phyloP scores from a whole-genome alignment of 345 rosid species.

The Syzygium grande region DNA sequence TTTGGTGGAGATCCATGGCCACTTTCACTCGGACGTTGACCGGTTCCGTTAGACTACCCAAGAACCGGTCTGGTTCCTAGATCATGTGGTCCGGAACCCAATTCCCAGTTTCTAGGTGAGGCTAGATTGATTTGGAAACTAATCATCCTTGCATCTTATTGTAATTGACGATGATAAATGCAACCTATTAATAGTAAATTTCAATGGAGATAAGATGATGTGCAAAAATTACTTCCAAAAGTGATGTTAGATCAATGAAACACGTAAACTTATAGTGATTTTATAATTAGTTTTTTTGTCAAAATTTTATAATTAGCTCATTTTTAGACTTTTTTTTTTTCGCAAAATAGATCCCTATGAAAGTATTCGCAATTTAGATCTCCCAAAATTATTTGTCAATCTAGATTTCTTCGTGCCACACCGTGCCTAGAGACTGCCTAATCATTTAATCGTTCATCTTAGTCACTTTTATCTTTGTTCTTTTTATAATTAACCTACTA shows the following conservation, averaged over 20 bases:
- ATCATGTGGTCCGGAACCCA: background rate
- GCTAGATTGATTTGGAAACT: no score
- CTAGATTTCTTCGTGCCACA: background rate
- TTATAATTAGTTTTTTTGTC: background rate
- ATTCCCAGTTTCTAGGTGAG: background rate
- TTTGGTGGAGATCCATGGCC: constrained; percentile 68
- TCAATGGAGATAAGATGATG: background rate
- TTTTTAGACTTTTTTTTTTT: background rate
- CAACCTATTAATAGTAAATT: background rate
- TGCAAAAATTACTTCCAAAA: background rate
- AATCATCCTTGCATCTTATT: background rate
- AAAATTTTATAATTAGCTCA: background rate
- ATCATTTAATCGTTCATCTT: background rate
- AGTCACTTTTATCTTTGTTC: background rate
- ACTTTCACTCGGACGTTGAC: constrained; percentile 61
- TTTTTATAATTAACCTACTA: no score
- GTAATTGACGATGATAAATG: background rate
- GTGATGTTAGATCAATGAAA: background rate
- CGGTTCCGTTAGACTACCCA: background rate
- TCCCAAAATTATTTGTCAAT: background rate
- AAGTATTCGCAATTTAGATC: background rate
- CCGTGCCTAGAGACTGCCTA: background rate
- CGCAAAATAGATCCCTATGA: background rate
- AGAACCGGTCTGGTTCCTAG: background rate
- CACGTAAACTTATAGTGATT: background rate